phyloP scores from a whole-genome alignment of 2,329 filamentous ascomycete species.

The Alternaria postmessia region DNA sequence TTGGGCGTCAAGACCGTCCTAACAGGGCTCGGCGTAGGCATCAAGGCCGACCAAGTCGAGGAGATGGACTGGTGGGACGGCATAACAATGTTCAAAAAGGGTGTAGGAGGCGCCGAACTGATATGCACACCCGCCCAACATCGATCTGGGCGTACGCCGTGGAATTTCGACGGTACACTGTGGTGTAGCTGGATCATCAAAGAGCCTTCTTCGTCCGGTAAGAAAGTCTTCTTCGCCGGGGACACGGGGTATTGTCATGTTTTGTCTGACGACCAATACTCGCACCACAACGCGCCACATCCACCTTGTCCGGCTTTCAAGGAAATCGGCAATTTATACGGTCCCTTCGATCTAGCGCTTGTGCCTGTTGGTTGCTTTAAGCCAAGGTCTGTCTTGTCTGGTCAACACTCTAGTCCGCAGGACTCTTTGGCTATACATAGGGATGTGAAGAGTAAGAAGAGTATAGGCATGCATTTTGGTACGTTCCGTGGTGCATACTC shows the following conservation, averaged over 20 bases:
- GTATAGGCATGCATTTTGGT: constrained; percentile 62
- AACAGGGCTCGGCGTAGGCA: constrained; percentile 48
- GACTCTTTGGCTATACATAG: constrained; percentile 59
- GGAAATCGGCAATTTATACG: constrained; percentile 56
- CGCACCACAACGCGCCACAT: constrained; percentile 45
- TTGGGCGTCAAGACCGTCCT: constrained; percentile 52
- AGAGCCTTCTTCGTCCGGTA: constrained; percentile 33
- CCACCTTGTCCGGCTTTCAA: constrained; percentile 59
- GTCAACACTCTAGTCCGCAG: constrained; percentile 58
- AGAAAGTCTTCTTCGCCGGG: constrained; percentile 58
- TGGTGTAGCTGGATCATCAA: constrained; percentile 60
- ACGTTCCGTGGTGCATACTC: constrained; percentile 58
- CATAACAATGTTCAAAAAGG: constrained; percentile 44
- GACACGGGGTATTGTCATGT: constrained; percentile 60
- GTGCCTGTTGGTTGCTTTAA: constrained; percentile 60
- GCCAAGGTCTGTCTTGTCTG: constrained; percentile 55
- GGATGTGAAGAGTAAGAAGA: constrained; percentile 57
- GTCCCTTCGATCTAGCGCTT: constrained; percentile 60
- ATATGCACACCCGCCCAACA: constrained; percentile 60
- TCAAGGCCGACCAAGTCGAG: constrained; percentile 51
- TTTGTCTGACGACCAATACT: constrained; percentile 37
- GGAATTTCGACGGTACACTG: constrained; percentile 52
- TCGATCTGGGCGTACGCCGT: constrained; percentile 53
- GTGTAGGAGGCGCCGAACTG: constrained; percentile 51
- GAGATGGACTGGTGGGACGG: constrained; percentile 62